These are phyloP conservation scores for Fusarium nisikadoi DNA, from an alignment of 2,329 filamentous ascomycete species.

Conservation along the genomic window DNA sequence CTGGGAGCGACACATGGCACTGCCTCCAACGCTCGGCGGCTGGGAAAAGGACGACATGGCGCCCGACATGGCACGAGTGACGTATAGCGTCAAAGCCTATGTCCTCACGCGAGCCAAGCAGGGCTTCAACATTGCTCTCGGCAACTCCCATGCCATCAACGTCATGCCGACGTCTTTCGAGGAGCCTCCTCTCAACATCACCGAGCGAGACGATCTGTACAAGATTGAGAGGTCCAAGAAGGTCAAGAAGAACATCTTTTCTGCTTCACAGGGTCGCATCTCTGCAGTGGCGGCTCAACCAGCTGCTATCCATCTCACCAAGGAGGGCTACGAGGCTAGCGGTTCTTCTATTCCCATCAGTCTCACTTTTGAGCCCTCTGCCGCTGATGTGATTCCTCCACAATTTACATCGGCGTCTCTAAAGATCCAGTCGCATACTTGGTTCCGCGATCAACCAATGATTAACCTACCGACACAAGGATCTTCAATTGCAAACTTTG, in stretches of 20 bases:
- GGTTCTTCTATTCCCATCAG: conserved; percentile 25
- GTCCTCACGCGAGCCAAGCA: conserved; percentile 10
- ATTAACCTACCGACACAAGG: conserved; percentile 29
- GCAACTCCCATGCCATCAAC: conserved; percentile 31
- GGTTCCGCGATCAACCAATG: conserved; percentile 38
- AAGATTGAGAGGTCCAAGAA: conserved; percentile 28
- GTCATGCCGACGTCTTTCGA: conserved; percentile 36
- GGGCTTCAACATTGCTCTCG: conserved; percentile 1
- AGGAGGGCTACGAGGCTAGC: conserved; percentile 24
- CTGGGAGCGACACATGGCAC: conserved; percentile 24
- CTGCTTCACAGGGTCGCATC: conserved; percentile 26
- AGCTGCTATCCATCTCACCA: conserved; percentile 26
- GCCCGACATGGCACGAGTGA: conserved; percentile 24
- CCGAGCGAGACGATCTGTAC: conserved; percentile 34
- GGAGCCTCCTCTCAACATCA: conserved; percentile 35
- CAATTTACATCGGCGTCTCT: conserved; percentile 17
- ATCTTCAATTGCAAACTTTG: conserved; percentile 18
- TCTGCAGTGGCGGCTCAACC: conserved; percentile 36
- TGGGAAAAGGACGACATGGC: conserved; percentile 41
- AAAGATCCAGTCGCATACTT: conserved; percentile 34
- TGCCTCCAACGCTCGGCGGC: conserved; percentile 33
- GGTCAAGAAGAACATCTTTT: conserved; percentile 38
- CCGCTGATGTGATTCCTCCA: conserved; percentile 20
- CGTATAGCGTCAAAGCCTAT: conserved; percentile 29
- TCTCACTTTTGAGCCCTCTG: conserved; percentile 30